Evolutionary conservation across 192 early-diverging fungal genomes (phyloP).

Genomic region (Allomyces macrogynus): DNA sequence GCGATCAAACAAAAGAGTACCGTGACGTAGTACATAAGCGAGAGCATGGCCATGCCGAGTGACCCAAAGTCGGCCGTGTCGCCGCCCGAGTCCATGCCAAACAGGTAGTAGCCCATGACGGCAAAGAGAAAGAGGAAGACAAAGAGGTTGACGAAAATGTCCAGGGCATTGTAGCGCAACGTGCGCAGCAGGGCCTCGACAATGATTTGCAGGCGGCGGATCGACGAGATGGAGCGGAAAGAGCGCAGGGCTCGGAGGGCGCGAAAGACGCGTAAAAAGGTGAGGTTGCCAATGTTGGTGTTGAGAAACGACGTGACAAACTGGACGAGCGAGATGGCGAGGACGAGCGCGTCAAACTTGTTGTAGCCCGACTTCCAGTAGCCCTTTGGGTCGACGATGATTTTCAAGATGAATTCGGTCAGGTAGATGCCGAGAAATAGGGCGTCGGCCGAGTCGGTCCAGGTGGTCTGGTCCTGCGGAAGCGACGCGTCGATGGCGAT

Average conservation of each 20-base stretch:
- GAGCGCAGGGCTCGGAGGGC: conserved; percentile 12
- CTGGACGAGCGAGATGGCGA: conserved; percentile 1
- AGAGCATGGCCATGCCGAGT: conserved; percentile 3
- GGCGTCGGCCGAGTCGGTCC: conserved; percentile 3
- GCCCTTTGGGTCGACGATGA: background rate
- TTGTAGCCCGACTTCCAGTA: conserved; percentile 9
- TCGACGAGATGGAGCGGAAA: conserved; percentile 10
- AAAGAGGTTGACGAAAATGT: conserved; percentile 20
- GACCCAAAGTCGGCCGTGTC: conserved; percentile 7
- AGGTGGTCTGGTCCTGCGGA: background rate
- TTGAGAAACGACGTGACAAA: conserved; percentile 2
- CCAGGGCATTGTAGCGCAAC: conserved; percentile 13
- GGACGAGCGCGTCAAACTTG: conserved; percentile 5
- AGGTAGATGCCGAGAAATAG: conserved; percentile 7
- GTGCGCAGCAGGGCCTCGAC: conserved; percentile 20
- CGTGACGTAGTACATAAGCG: conserved; percentile 12
- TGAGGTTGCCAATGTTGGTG: conserved; percentile 3
- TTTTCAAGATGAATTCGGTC: conserved; percentile 4
- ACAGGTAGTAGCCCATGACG: conserved; percentile 22
- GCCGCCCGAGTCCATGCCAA: conserved; percentile 9
- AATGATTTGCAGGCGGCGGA: conserved; percentile 17
- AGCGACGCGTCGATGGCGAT: conserved; percentile 5
- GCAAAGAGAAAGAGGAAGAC: conserved; percentile 24
- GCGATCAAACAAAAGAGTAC: background rate
- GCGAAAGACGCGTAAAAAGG: conserved; percentile 8